phyloP scores from a whole-genome alignment of 2,329 filamentous ascomycete genomes.

The Neofusicoccum parvum region DNA sequence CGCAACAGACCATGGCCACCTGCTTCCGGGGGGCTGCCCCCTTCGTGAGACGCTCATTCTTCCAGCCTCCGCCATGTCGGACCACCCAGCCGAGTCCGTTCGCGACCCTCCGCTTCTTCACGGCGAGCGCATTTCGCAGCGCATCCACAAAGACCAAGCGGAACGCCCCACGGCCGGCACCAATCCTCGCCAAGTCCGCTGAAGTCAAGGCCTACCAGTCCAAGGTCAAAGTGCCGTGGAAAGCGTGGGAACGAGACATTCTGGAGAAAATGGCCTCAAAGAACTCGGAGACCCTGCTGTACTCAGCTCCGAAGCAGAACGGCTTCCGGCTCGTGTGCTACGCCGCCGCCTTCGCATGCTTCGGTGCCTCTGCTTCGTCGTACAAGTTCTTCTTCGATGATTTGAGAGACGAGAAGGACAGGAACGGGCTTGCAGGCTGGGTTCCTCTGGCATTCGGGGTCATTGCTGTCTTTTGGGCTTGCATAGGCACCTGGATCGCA shows the following conservation, averaged over 20 bases:
- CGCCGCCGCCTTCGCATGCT: slow-evolving; percentile 7
- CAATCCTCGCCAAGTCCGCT: background rate
- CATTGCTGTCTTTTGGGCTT: slow-evolving; percentile 15
- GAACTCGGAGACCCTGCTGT: background rate
- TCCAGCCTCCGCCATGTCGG: background rate
- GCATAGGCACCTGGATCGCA: slow-evolving; percentile 9
- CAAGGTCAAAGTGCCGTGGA: background rate
- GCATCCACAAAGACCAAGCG: background rate
- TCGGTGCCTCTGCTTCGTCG: background rate
- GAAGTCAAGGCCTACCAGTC: background rate
- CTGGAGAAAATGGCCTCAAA: background rate
- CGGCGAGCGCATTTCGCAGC: background rate
- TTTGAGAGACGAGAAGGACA: background rate
- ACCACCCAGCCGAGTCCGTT: background rate
- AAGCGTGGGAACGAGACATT: background rate
- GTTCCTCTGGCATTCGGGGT: slow-evolving; percentile 11
- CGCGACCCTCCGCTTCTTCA: slow-evolving; percentile 2
- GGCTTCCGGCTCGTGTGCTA: slow-evolving; percentile 13
- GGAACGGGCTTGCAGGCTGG: slow-evolving; percentile 8
- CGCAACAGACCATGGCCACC: slow-evolving; percentile 10
- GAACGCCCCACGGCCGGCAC: background rate
- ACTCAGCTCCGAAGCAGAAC: slow-evolving; percentile 9
- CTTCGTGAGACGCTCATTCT: background rate
- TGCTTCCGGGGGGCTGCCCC: background rate
- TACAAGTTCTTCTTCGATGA: slow-evolving; percentile 8